Base-by-base conservation (phyloP, 1,139 yeast genomes). In the Lodderomyces theae region DNA sequence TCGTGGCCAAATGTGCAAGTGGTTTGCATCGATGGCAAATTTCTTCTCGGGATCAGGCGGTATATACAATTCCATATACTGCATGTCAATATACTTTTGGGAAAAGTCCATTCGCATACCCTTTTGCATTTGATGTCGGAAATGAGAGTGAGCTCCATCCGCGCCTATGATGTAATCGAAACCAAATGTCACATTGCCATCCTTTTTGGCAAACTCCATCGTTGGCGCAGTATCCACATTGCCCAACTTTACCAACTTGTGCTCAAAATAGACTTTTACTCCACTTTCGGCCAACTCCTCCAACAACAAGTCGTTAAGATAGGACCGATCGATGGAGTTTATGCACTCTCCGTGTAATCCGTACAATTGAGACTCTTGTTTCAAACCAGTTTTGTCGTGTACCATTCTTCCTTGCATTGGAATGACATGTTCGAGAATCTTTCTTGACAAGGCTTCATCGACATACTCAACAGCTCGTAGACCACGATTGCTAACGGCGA, bases 381-480 rank as follows among this genome's bases (percentile, higher is more conserved):
- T 63, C n/a, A 54, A 53, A 0, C 95, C 96, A 9, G 70, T 54
- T 16, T 62, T 42, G 51, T 82, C 83, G 58, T 90, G 97, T 43
- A 90, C 81, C 97, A 89, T 89, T 35, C 97, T 69, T 1, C 96
- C 97, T 37, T 76, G 64, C 90, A 90, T 86, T 3, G 96, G 96
- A 26, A 86, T 83, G 15, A 86, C 76, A 36, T 78, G 77, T 31
- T 69, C 64, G 50, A 86, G 57, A 2, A 86, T 73, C 13, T 80
- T 59, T 0, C 64, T 62, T 7, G 85, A 79, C 69, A 88, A 69
- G 9, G 63, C 73, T 1, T 64, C 59, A 54, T 85, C 89, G 3
- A 89, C 80, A 41, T 70, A 70, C 39, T 72, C 65, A 54, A 90
- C 61, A 0, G 96, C 86, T 24, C 74, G 62, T 42, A 89, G 81